Evolutionary conservation across 441 rosid species (phyloP), one percentile per base, ranked within the genome.

Genomic region (Pelargonium citronellum): DNA sequence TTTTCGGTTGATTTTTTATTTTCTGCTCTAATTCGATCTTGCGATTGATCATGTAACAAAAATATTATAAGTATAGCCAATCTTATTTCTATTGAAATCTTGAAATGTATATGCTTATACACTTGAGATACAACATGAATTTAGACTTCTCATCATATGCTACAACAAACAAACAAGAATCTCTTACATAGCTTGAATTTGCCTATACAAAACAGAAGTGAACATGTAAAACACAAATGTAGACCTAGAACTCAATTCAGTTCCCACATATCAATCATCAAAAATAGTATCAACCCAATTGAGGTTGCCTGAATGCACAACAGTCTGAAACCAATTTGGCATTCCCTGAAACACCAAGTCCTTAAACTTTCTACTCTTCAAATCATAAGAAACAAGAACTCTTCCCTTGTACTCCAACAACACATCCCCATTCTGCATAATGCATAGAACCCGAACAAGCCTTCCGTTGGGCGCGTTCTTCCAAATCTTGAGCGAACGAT

Each of bases 311-410:
- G 71, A 74, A 80, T 88, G 94, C 77, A 84, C 86, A 66, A 84
- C 70, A 7, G 95, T 66, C 30, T 88, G 91, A 75, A 91, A 93
- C 91, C 91, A 89, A 30, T 78, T 83, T n/a, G 97, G 98, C 62
- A 80, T 68, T 10, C 91, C 90, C 73, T 83, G 73, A 17, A 87
- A 79, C 51, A 51, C 44, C 51, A 89, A 72, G 58, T 91, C 93
- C 76, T 79, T 85, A 41, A 89, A 89, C 66, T 75, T 67, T 5
- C 60, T 57, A 58, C 62, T 62, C 16, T 67, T 67, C 4, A 72
- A 74, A 17, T 75, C 79, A 55, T 71, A 75, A 11, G 74, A 71
- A 47, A 63, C 74, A 11, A 75, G 65, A 0, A 70, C 75, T 51
- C 72, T 24, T 64, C 72, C 64, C 72, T 64, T 75, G 7, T 68